A percentile compares a stretch with the other conserved stretches of the same genome.
These are phyloP conservation scores for Rhododendron griersonianum DNA, from an alignment of 148 eudicot genomes.

Conservation along the genomic window DNA sequence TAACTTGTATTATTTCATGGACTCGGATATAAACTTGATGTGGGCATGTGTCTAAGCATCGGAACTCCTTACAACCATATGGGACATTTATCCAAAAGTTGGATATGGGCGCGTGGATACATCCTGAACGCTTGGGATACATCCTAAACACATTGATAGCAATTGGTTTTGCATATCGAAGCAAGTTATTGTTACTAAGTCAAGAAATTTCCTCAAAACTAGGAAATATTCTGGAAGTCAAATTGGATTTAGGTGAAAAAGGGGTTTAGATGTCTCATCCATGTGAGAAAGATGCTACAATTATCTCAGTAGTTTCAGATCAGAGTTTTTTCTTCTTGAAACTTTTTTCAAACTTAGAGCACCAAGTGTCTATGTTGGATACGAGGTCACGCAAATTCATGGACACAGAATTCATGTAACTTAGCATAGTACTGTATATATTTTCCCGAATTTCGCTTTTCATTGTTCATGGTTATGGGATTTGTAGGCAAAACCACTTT, in stretches of 20 bases:
- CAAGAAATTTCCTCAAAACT: background rate
- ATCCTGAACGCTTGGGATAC: background rate
- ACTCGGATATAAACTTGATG: background rate
- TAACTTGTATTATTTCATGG: background rate
- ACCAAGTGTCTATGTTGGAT: background rate
- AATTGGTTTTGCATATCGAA: background rate
- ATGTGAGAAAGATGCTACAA: background rate
- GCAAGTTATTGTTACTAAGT: background rate
- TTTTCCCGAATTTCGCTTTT: too few species aligned
- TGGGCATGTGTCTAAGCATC: background rate
- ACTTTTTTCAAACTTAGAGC: background rate
- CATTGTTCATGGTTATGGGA: background rate
- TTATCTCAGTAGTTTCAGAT: background rate
- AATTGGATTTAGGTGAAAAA: background rate
- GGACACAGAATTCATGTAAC: background rate
- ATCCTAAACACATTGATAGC: background rate
- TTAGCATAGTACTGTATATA: background rate
- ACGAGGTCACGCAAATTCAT: background rate
- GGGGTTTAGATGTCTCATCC: background rate
- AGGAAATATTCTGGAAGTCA: background rate
- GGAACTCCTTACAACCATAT: background rate
- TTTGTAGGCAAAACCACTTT: slow-evolving; percentile 89
- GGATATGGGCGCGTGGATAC: background rate
- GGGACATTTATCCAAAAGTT: background rate
- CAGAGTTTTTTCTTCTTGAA: background rate